Conservation (phyloP, 2,329 filamentous ascomycete genomes). For the Fusarium concolor region DNA sequence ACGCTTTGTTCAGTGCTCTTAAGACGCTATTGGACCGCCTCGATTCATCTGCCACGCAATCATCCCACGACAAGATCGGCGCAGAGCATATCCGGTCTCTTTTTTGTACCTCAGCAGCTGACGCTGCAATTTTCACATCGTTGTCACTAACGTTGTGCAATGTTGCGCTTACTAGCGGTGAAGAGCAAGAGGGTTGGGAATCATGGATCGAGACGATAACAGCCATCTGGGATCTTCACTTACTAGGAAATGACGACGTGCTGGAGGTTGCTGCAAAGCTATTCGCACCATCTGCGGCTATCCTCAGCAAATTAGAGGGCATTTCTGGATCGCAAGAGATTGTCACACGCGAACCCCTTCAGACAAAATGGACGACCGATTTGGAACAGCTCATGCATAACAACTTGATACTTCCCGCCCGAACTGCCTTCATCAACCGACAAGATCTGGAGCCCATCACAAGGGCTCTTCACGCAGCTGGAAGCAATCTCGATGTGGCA, state of each 20-base stretch:
- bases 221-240: conserved; percentile 65
- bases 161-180: conserved; percentile 49
- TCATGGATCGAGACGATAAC: conserved; percentile 62
- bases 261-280: conserved; percentile 62
- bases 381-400: conserved; percentile 62
- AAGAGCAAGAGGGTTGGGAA: conserved; percentile 54
- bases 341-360: conserved; percentile 30
- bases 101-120: conserved; percentile 62
- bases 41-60: conserved; percentile 49
- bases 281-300: conserved; percentile 52
- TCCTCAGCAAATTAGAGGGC: conserved; percentile 57
- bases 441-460: conserved; percentile 56
- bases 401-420: conserved; percentile 64
- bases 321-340: conserved; percentile 37
- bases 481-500: conserved; percentile 51
- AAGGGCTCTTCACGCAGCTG: conserved; percentile 55
- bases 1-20: conserved; percentile 62
- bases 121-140: conserved; percentile 59
- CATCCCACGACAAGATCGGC: conserved; percentile 62
- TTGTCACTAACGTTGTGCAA: conserved; percentile 61
- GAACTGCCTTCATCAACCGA: conserved; percentile 59
- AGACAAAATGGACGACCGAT: conserved; percentile 57
- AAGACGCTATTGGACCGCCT: conserved; percentile 60
- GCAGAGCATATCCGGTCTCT: conserved; percentile 69
- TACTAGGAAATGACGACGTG: conserved; percentile 61